phyloP scores from a whole-genome alignment of 1,284 basidiomycete genomes.

The Peniophora sp. region DNA sequence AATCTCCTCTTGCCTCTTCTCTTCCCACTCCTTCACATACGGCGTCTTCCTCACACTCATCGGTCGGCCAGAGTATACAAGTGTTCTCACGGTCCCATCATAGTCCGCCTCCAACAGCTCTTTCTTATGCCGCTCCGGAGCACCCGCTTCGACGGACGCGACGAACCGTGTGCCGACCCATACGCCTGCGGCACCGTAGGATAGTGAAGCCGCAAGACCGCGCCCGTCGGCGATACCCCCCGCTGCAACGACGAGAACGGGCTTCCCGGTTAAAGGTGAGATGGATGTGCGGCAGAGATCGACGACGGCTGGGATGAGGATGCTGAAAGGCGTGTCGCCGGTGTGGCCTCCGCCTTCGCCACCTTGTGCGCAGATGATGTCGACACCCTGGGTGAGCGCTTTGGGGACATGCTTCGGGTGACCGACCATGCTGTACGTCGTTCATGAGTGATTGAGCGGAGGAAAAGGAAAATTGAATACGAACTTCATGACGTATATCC shows the following conservation, averaged over 20 bases:
- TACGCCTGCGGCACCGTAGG: constrained; percentile 76
- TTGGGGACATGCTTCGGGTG: constrained; percentile 49
- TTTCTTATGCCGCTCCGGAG: constrained; percentile 77
- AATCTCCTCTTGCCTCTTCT: constrained; percentile 51
- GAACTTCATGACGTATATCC: constrained; percentile 80
- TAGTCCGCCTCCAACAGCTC: constrained; percentile 56
- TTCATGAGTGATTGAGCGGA: constrained; percentile 8
- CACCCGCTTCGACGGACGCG: constrained; percentile 74
- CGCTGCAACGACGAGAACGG: constrained; percentile 72
- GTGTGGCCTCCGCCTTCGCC: constrained; percentile 78
- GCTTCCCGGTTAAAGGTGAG: constrained; percentile 71
- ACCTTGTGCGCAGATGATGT: constrained; percentile 81
- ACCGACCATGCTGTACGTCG: constrained; percentile 67
- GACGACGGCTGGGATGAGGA: constrained; percentile 73
- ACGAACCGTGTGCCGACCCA: constrained; percentile 94
- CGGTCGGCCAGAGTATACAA: constrained; percentile 81
- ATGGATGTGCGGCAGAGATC: constrained; percentile 60
- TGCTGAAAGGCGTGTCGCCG: constrained; percentile 68
- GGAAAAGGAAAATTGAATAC: background rate
- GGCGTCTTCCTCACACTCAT: constrained; percentile 74
- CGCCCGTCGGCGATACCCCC: constrained; percentile 82
- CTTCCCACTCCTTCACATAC: constrained; percentile 67
- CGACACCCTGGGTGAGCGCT: constrained; percentile 46
- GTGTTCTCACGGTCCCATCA: constrained; percentile 63
- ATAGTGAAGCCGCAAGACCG: constrained; percentile 71